Evolutionary conservation across 2,329 filamentous ascomycete genomes (phyloP).

Genomic region (Exserohilum rostratum): DNA sequence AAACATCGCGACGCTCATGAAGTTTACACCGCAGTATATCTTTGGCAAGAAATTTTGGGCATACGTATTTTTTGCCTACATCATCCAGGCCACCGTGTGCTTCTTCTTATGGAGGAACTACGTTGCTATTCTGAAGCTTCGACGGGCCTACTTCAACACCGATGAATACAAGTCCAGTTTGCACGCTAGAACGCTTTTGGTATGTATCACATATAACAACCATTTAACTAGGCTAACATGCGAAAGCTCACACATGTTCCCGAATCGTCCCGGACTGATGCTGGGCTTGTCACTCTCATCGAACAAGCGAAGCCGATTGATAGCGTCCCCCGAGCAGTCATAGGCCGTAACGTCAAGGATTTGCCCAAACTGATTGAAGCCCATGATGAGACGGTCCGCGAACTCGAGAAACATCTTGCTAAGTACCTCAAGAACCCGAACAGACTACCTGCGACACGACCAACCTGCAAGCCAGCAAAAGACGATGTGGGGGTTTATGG

Average conservation of each 20-base stretch:
- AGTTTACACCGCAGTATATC: slow-evolving; percentile 65
- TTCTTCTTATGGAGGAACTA: slow-evolving; percentile 93
- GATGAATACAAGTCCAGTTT: slow-evolving; percentile 86
- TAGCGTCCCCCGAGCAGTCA: slow-evolving; percentile 75
- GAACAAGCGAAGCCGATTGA: slow-evolving; percentile 78
- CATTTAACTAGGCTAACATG: slow-evolving; percentile 3
- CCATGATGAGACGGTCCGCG: slow-evolving; percentile 78
- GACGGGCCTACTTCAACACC: slow-evolving; percentile 80
- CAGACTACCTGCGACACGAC: slow-evolving; percentile 75
- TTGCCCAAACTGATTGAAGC: slow-evolving; percentile 83
- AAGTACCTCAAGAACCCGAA: slow-evolving; percentile 84
- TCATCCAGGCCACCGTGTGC: slow-evolving; percentile 74
- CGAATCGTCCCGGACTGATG: slow-evolving; percentile 73
- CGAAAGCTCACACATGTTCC: slow-evolving; percentile 80
- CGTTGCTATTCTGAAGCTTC: slow-evolving; percentile 69
- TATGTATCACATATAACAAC: slow-evolving; percentile 26
- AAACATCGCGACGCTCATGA: slow-evolving; percentile 46
- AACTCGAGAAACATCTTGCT: slow-evolving; percentile 81
- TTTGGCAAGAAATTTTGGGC: slow-evolving; percentile 61
- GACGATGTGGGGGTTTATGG: slow-evolving; percentile 70
- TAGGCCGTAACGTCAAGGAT: slow-evolving; percentile 89
- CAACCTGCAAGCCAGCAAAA: slow-evolving; percentile 78
- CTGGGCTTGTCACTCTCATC: slow-evolving; percentile 84
- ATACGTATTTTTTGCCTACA: slow-evolving; percentile 63
- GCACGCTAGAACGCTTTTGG: slow-evolving; percentile 70